phyloP scores from a whole-genome alignment of 768 basidiomycete genomes.

The Trametes maxima region DNA sequence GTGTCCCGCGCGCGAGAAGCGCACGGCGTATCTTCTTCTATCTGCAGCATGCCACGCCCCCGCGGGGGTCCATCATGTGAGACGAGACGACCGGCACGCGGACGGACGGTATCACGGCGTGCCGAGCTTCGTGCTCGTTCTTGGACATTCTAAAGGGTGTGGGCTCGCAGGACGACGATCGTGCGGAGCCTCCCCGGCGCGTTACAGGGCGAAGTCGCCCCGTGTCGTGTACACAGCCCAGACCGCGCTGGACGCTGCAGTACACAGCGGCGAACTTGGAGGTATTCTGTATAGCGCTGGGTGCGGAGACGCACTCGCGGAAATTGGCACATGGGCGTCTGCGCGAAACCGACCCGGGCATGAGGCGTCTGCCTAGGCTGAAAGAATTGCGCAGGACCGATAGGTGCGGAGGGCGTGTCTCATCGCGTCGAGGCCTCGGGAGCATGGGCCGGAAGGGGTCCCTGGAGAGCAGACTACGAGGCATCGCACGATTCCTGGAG shows the following conservation, averaged over 20 bases:
- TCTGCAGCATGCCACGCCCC: too few species aligned
- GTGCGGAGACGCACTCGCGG: too few species aligned
- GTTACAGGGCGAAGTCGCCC: not conserved
- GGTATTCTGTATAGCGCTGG: too few species aligned
- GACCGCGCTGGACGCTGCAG: not conserved
- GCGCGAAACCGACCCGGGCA: not conserved
- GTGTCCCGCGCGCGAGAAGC: not conserved
- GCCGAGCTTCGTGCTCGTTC: constrained; percentile 11
- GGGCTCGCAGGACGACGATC: constrained; percentile 6
- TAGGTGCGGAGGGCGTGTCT: not conserved
- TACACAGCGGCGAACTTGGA: not conserved
- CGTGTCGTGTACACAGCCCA: constrained; percentile 1
- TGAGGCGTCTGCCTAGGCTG: not conserved
- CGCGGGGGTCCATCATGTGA: constrained; percentile 9
- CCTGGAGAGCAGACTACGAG: not conserved
- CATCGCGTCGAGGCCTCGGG: not conserved
- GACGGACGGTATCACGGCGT: constrained; percentile 1
- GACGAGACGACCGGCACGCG: constrained; percentile 1
- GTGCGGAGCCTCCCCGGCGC: not conserved
- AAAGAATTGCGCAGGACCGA: constrained; percentile 1
- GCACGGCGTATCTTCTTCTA: not conserved
- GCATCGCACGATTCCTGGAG: not conserved
- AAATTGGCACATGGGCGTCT: too few species aligned
- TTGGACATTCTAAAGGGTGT: constrained; percentile 3
- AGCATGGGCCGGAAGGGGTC: not conserved